Evolutionary conservation across 768 basidiomycete genomes (phyloP).

Genomic region (Amanita fuliginea): DNA sequence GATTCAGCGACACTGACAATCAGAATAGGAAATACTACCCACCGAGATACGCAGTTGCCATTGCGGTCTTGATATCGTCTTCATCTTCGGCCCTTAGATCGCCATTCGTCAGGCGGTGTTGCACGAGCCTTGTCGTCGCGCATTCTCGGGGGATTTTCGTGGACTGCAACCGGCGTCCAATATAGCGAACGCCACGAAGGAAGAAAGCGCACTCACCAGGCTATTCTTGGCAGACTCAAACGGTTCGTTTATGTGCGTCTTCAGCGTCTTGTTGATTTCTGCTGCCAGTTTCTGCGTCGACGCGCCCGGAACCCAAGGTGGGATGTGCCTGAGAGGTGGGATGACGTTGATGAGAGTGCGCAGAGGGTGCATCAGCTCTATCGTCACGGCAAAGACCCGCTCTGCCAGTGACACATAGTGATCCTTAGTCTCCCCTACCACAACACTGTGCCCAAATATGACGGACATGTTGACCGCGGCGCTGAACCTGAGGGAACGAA

Average conservation of each 20-base stretch:
- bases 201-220: neutral
- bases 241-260: neutral
- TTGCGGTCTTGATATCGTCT: neutral
- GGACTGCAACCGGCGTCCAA: neutral
- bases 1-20: too few relatives aligned
- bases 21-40: neutral
- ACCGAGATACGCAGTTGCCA: neutral
- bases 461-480: conserved; percentile 1
- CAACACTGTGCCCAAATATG: neutral
- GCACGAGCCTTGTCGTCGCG: neutral
- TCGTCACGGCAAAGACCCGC: neutral
- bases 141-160: neutral
- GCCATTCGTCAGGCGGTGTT: neutral
- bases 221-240: neutral
- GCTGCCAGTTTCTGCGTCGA: neutral
- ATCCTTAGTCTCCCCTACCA: neutral
- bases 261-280: neutral
- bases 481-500: neutral
- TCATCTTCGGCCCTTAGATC: neutral
- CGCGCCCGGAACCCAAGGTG: conserved; percentile 1
- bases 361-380: neutral
- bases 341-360: neutral
- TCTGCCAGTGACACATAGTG: neutral
- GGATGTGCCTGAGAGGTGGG: conserved; percentile 1
- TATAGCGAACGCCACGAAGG: too few relatives aligned